Conservation (phyloP, 176 grass and related monocot genomes). For the Guadua angustifolia region DNA sequence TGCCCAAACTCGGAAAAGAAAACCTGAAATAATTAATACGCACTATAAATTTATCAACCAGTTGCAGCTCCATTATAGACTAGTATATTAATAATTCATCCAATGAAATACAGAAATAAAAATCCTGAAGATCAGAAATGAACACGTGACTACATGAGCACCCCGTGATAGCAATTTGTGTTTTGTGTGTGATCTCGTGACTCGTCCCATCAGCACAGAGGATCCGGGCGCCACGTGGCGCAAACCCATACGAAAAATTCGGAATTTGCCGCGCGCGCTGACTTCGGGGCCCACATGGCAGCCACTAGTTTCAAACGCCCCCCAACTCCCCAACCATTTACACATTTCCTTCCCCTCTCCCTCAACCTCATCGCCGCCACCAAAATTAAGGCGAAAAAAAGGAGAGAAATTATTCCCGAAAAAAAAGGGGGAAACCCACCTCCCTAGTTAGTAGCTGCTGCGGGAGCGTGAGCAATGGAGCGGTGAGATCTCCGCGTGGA, state of each 20-base stretch:
- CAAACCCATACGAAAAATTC: constrained; percentile 39
- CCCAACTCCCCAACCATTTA: background rate
- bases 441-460: no score
- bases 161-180: background rate
- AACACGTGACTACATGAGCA: background rate
- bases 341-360: background rate
- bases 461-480: constrained; percentile 15
- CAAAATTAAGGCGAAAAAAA: background rate
- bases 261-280: constrained; percentile 65
- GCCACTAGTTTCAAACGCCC: constrained; percentile 40
- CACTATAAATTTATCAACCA: background rate
- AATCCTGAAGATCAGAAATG: background rate
- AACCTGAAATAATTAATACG: no score
- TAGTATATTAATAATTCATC: background rate
- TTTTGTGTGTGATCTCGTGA: background rate
- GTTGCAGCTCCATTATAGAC: background rate
- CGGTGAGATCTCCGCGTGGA: background rate
- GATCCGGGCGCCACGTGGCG: constrained; percentile 37
- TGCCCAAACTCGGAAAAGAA: no score
- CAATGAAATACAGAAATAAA: background rate
- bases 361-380: constrained; percentile 7
- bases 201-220: background rate
- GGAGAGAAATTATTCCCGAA: background rate
- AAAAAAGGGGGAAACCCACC: no score
- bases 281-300: constrained; percentile 18